phyloP scores from a whole-genome alignment of 495 filamentous ascomycete species.

The Aspergillus avenaceus region DNA sequence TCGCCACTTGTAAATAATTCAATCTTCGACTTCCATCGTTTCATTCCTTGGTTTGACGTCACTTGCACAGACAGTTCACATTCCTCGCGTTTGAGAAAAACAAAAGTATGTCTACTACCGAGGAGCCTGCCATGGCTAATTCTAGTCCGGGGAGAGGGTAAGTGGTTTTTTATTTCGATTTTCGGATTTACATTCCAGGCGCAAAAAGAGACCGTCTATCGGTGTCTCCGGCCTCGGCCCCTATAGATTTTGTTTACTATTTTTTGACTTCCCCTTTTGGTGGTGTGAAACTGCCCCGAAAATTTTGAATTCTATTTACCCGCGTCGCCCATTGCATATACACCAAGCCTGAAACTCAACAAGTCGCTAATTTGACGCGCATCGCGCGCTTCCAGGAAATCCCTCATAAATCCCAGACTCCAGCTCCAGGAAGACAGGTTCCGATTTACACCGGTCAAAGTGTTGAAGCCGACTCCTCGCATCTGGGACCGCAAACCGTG shows the following conservation, averaged over 20 bases:
- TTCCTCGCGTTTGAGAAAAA: slow-evolving; percentile 1
- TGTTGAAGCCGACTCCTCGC: slow-evolving; percentile 32
- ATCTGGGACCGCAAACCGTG: slow-evolving; percentile 54
- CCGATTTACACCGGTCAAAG: slow-evolving; percentile 36
- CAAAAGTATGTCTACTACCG: background rate
- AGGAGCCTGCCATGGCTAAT: slow-evolving; percentile 1
- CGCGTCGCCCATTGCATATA: background rate
- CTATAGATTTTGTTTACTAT: too few species aligned
- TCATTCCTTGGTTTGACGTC: background rate
- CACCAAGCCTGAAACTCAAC: background rate
- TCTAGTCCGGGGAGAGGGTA: background rate
- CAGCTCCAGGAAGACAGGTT: slow-evolving; percentile 23
- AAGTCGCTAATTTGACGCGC: background rate
- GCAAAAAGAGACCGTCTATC: too few species aligned
- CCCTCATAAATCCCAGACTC: background rate
- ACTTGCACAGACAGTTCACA: background rate
- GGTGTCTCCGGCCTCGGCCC: too few species aligned
- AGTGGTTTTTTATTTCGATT: background rate
- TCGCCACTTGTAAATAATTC: too few species aligned
- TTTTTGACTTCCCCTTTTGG: too few species aligned
- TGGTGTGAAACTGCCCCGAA: too few species aligned
- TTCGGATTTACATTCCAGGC: too few species aligned
- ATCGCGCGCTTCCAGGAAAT: background rate
- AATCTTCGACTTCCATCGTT: background rate
- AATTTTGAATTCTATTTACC: background rate